These are phyloP conservation scores for Vigna reflexopilosa DNA, from an alignment of 306 rosid genomes.

Conservation along the genomic window DNA sequence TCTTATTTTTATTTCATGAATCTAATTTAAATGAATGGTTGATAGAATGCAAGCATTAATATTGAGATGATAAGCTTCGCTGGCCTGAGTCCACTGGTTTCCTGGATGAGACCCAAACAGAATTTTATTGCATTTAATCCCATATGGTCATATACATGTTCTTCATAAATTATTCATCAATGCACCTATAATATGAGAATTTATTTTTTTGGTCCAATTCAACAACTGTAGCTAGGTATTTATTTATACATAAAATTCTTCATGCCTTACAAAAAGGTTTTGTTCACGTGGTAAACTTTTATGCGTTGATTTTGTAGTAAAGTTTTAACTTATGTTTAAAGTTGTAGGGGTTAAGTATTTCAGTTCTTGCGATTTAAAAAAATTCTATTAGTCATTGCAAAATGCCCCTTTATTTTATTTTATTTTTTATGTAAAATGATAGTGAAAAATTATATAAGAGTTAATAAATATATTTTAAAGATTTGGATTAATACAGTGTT, in stretches of 20 bases:
- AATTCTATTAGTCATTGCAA: background rate
- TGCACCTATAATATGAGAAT: background rate
- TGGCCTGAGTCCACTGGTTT: background rate
- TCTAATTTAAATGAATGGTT: background rate
- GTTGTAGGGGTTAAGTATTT: background rate
- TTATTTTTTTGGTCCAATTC: constrained; percentile 14
- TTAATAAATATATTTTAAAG: background rate
- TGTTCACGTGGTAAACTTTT: background rate
- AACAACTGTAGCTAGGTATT: background rate
- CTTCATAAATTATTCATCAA: constrained; percentile 1
- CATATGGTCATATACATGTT: background rate
- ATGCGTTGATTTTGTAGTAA: background rate
- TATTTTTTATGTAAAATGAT: background rate
- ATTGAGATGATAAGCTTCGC: constrained; percentile 2
- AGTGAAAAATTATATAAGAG: background rate
- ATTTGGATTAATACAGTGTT: background rate
- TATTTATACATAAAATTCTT: background rate
- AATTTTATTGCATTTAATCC: constrained; percentile 7
- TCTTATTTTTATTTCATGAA: background rate
- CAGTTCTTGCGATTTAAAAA: background rate
- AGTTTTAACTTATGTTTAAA: background rate
- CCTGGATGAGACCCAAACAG: constrained; percentile 1
- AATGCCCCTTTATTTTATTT: background rate
- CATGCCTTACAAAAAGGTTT: background rate
- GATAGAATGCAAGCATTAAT: background rate